These are phyloP conservation scores for Barnettozyma populi DNA, from an alignment of 805 yeast genomes.

Conservation along the genomic window DNA sequence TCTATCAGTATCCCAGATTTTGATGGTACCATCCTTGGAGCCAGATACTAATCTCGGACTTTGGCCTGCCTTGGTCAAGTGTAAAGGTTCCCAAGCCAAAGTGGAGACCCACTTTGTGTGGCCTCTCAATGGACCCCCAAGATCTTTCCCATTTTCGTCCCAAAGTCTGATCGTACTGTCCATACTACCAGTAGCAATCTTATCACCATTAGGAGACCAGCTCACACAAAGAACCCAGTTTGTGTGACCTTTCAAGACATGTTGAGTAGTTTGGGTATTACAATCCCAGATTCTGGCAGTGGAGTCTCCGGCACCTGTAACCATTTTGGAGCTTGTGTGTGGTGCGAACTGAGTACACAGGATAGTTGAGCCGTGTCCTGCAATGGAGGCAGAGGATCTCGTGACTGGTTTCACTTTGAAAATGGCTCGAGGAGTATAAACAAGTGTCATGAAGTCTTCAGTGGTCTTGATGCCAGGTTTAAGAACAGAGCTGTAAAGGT, in stretches of 20 bases:
- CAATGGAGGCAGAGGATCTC: slow-evolving; percentile 83
- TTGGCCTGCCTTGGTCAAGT: slow-evolving; percentile 61
- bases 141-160: slow-evolving; percentile 70
- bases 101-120: slow-evolving; percentile 89
- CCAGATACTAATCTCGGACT: slow-evolving; percentile 74
- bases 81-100: slow-evolving; percentile 91
- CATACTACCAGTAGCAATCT: slow-evolving; percentile 95
- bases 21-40: slow-evolving; percentile 86
- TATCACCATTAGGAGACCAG: slow-evolving; percentile 88
- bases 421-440: slow-evolving; percentile 91
- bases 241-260: slow-evolving; percentile 75
- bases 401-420: slow-evolving; percentile 91
- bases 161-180: slow-evolving; percentile 85
- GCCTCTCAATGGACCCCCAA: slow-evolving; percentile 73
- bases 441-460: slow-evolving; percentile 86
- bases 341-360: slow-evolving; percentile 94
- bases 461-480: slow-evolving; percentile 85
- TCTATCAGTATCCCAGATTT: slow-evolving; percentile 80
- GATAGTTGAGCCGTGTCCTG: slow-evolving; percentile 94
- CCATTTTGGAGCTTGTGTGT: slow-evolving; percentile 74
- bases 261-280: slow-evolving; percentile 85
- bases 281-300: slow-evolving; percentile 98
- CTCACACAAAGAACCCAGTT: slow-evolving; percentile 92
- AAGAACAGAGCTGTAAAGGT: slow-evolving; percentile 72
- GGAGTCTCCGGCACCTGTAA: slow-evolving; percentile 93